phyloP scores from a whole-genome alignment of 1,139 yeast species.

The Kazachstania sp. region DNA sequence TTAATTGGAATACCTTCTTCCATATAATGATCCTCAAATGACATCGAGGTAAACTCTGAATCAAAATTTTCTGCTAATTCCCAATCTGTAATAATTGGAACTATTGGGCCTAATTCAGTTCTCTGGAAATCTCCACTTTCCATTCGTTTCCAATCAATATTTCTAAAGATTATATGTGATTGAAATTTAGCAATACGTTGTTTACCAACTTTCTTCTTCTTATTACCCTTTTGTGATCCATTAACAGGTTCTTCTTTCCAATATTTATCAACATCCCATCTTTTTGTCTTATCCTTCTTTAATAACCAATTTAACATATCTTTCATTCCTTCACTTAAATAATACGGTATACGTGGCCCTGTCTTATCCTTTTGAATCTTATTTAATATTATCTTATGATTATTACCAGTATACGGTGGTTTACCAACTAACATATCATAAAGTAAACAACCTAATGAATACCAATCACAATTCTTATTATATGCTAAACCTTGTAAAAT shows the following conservation, averaged over 20 bases:
- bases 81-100: constrained; percentile 79
- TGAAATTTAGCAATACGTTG: constrained; percentile 27
- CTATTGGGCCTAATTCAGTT: constrained; percentile 62
- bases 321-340: constrained; percentile 75
- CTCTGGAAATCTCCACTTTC: constrained; percentile 38
- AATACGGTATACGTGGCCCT: constrained; percentile 64
- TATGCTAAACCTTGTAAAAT: constrained; percentile 78
- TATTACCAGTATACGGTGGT: constrained; percentile 91
- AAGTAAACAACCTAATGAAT: constrained; percentile 90
- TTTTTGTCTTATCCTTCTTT: constrained; percentile 63
- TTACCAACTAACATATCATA: constrained; percentile 82
- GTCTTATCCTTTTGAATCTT: constrained; percentile 66
- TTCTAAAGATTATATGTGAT: constrained; percentile 67
- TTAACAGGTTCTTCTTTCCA: constrained; percentile 21
- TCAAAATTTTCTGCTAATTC: constrained; percentile 89
- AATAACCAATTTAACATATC: constrained; percentile 67
- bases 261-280: constrained; percentile 57
- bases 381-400: constrained; percentile 71
- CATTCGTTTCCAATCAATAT: constrained; percentile 66
- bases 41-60: constrained; percentile 76
- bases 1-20: constrained; percentile 3
- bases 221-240: constrained; percentile 37
- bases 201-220: constrained; percentile 26
- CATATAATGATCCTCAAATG: constrained; percentile 24
- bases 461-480: constrained; percentile 88